Conservation (phyloP, 805 yeast species). For the Yarrowia deformans region DNA sequence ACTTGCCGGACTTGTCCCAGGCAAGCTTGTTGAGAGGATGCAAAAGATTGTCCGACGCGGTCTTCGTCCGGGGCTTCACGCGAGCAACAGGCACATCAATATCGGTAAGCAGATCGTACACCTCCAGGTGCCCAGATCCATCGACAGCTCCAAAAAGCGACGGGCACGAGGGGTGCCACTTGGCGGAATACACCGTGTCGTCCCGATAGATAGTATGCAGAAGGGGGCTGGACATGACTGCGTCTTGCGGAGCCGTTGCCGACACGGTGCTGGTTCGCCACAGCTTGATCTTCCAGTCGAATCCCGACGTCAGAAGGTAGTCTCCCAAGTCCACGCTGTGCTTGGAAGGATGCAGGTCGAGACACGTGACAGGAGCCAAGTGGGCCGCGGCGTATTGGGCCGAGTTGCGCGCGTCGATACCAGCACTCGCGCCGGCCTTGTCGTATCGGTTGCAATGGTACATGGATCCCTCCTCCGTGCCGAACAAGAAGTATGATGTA, state of each 20-base stretch:
- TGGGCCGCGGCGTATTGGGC: constrained; percentile 47
- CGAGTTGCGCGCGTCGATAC: constrained; percentile 45
- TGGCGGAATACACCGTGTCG: constrained; percentile 51
- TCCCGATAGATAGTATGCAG: constrained; percentile 40
- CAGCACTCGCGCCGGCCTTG: constrained; percentile 48
- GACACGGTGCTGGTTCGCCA: constrained; percentile 45
- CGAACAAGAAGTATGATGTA: constrained; percentile 49
- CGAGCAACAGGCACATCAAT: constrained; percentile 47
- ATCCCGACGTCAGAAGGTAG: constrained; percentile 47
- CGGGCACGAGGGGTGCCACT: constrained; percentile 52
- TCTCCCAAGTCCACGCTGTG: constrained; percentile 46
- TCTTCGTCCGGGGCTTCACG: constrained; percentile 41
- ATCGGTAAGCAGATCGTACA: constrained; percentile 53
- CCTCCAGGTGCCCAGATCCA: constrained; percentile 49
- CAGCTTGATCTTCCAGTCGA: constrained; percentile 53
- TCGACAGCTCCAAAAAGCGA: constrained; percentile 52
- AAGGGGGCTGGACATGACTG: not conserved
- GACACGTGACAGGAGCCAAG: constrained; percentile 50
- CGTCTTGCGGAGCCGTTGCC: constrained; percentile 23
- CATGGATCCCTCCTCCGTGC: constrained; percentile 52
- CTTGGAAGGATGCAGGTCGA: constrained; percentile 46
- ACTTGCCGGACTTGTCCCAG: constrained; percentile 47
- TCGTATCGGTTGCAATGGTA: constrained; percentile 50
- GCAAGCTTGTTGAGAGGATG: constrained; percentile 48
- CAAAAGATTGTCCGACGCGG: constrained; percentile 13